phyloP scores from a whole-genome alignment of 2,329 filamentous ascomycete species.

The Penicillium sp. region DNA sequence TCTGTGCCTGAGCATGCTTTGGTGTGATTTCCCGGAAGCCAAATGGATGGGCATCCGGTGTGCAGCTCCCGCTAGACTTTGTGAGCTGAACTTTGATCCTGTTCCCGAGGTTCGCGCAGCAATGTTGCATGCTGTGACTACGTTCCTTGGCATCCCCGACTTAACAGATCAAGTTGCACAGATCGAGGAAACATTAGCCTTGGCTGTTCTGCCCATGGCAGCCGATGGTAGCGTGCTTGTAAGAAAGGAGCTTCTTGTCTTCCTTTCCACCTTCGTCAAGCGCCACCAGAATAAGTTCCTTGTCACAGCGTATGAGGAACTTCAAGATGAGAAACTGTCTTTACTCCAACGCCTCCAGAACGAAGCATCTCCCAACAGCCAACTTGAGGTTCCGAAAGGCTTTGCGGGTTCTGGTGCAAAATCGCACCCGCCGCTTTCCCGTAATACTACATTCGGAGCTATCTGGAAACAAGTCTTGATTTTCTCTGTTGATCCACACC shows the following conservation, averaged over 20 bases:
- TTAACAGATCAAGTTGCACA: constrained; percentile 85
- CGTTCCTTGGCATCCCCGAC: constrained; percentile 89
- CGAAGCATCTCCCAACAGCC: constrained; percentile 22
- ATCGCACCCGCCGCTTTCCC: constrained; percentile 53
- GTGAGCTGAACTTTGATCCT: constrained; percentile 75
- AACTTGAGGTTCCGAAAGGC: constrained; percentile 22
- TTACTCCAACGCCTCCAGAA: constrained; percentile 53
- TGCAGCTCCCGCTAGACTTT: constrained; percentile 76
- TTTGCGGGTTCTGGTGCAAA: constrained; percentile 28
- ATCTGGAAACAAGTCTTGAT: constrained; percentile 93
- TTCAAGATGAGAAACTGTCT: constrained; percentile 77
- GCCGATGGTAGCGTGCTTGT: constrained; percentile 94
- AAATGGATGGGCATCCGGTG: constrained; percentile 95
- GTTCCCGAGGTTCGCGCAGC: constrained; percentile 91
- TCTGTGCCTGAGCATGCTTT: constrained; percentile 90
- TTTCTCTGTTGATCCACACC: constrained; percentile 88
- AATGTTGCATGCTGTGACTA: constrained; percentile 89
- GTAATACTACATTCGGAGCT: constrained; percentile 87
- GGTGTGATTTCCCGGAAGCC: constrained; percentile 84
- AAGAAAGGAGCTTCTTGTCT: constrained; percentile 86
- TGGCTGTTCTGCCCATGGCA: constrained; percentile 84
- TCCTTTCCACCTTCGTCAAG: constrained; percentile 85
- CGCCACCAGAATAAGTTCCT: constrained; percentile 91
- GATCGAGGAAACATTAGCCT: constrained; percentile 86
- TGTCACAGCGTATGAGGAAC: constrained; percentile 86